phyloP scores from a whole-genome alignment of 2,329 filamentous ascomycete species.

The Fusarium pseudoanthophilum region DNA sequence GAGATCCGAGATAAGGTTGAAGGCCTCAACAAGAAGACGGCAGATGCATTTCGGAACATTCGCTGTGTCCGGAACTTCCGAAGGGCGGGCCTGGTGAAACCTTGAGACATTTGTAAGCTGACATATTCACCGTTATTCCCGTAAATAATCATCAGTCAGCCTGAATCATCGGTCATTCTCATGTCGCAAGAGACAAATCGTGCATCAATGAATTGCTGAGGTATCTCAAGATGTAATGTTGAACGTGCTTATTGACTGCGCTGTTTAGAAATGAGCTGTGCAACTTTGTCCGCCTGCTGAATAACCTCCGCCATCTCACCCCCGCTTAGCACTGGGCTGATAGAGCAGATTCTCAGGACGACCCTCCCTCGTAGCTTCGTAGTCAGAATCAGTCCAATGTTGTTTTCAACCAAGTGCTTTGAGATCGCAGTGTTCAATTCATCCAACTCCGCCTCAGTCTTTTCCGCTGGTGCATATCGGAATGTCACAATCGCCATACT shows the following conservation, averaged over 20 bases:
- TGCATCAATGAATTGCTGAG: not conserved
- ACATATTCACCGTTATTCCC: not conserved
- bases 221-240: not conserved
- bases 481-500: conserved; percentile 23
- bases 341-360: conserved; percentile 12
- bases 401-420: not conserved
- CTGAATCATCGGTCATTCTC: not conserved
- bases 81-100: not conserved
- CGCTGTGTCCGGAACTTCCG: not conserved
- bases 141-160: not conserved
- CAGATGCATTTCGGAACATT: not conserved
- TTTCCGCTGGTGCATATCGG: not conserved
- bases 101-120: not conserved
- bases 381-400: conserved; percentile 1
- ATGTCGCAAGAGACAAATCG: fast-evolving
- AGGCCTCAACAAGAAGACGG: not conserved
- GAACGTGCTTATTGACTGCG: not conserved
- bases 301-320: conserved; percentile 5
- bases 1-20: not conserved
- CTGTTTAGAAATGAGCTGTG: not conserved
- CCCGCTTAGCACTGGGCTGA: not conserved
- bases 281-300: not conserved
- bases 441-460: not conserved
- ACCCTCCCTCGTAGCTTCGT: conserved; percentile 1
- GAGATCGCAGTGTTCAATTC: conserved; percentile 1